Base-by-base conservation (phyloP, 2,329 filamentous ascomycete genomes). In the Fusarium pseudonygamai region DNA sequence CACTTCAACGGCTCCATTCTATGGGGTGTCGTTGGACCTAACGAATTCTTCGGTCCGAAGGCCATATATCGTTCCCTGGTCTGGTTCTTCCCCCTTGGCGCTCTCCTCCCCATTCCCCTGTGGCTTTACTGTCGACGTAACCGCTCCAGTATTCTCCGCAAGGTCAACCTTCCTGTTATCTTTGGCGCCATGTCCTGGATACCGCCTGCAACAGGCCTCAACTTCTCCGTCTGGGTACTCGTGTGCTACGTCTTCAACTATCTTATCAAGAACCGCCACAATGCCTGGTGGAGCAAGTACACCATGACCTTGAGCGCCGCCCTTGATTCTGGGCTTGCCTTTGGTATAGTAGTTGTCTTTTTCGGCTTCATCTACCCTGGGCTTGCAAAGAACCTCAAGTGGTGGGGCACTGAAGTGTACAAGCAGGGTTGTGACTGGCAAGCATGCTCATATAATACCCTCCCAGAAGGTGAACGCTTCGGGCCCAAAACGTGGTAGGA, bases 1-100 rank as follows among this genome's bases (percentile, higher is more conserved):
- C 94, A 97, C 82, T 97, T 97, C 86, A 96, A 96, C 81, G 94
- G 94, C 59, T 94, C 91, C 62, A 95, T 97, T 63, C 88, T 97
- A 7, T 97, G 94, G 94, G 94, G 94, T 50, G 93, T 97, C 12
- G 93, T 97, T 18, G 94, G 94, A 0, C 94, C 94, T 1, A 83
- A 86, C 61, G 91, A 95, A 76, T 96, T 97, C 85, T 97, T 97
- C 77, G 94, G 94, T 1, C 87, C 88, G 3, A 87, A 87, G 37
- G 93, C 93, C 22, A 90, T 93, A 12, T 97, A 97, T 80, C 88
- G 92, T 24, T 87, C 89, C 14, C 86, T 97, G 3, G 89, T 97
- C 6, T 97, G 93, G 92, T 93, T 92, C 63, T 97, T 97, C 82
- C 87, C 93, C 8, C 82, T 96, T 28, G 94, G 94, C 30, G 92